Conservation (phyloP, 1,139 yeast genomes). For the Arxiozyma slooffiae region DNA sequence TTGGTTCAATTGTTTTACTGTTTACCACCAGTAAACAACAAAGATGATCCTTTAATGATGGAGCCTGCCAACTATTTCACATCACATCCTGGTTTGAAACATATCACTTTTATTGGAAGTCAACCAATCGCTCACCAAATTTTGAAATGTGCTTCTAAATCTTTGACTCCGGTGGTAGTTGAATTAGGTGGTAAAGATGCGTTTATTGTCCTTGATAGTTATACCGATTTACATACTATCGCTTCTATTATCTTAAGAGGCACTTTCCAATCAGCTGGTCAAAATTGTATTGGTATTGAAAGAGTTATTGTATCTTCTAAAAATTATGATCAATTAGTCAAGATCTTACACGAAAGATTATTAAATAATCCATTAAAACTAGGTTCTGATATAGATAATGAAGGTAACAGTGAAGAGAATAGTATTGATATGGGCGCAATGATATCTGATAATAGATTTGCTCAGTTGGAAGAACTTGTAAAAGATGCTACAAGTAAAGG, state of each 20-base stretch:
- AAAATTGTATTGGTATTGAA: conserved; percentile 94
- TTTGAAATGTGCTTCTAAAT: conserved; percentile 66
- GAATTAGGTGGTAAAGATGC: conserved; percentile 97
- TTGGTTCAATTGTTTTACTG: conserved; percentile 69
- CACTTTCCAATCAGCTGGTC: conserved; percentile 93
- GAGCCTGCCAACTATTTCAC: conserved; percentile 71
- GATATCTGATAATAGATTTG: conserved; percentile 70
- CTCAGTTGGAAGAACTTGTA: conserved; percentile 52
- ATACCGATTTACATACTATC: conserved; percentile 42
- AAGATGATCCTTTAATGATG: conserved; percentile 32
- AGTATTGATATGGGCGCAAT: conserved; percentile 95
- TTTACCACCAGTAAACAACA: conserved; percentile 23
- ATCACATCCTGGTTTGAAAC: conserved; percentile 70
- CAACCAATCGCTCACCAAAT: conserved; percentile 87
- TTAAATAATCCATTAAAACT: conserved; percentile 44
- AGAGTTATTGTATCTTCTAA: conserved; percentile 70
- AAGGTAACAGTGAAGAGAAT: conserved; percentile 33
- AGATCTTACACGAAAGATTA: conserved; percentile 49
- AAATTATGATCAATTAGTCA: conserved; percentile 53
- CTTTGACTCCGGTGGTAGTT: conserved; percentile 84
- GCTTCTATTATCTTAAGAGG: conserved; percentile 87
- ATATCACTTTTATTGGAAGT: conserved; percentile 93
- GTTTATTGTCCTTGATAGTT: conserved; percentile 70
- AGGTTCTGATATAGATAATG: conserved; percentile 87
- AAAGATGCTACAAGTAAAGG: conserved; percentile 69